Evolutionary conservation across 164 flowering plant genomes (phyloP).

Genomic region (Dillenia suffruticosa): DNA sequence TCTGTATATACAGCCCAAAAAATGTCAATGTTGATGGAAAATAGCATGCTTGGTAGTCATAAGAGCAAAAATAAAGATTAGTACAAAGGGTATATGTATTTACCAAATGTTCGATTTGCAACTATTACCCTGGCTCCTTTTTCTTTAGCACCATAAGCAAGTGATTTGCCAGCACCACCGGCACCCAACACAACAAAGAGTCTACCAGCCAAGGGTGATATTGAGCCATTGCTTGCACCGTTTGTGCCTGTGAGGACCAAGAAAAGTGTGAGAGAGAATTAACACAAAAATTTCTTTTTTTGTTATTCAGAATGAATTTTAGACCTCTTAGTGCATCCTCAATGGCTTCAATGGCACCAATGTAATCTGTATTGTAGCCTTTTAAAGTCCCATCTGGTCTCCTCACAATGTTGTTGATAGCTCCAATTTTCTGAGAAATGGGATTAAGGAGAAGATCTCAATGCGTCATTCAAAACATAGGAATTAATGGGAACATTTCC

Average conservation of each 20-base stretch:
- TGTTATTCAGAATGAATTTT: background rate
- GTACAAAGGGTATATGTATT: background rate
- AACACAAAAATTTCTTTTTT: slow-evolving; percentile 4
- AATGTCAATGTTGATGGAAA: no score
- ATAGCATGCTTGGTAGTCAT: slow-evolving; percentile 12
- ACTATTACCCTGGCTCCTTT: slow-evolving; percentile 87
- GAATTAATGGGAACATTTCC: background rate
- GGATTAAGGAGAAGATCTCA: background rate
- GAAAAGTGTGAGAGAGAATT: slow-evolving; percentile 5
- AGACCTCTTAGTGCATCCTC: slow-evolving; percentile 86
- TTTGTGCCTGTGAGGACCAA: slow-evolving; percentile 29
- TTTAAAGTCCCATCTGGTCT: slow-evolving; percentile 70
- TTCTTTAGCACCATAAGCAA: slow-evolving; percentile 95
- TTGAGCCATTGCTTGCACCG: slow-evolving; percentile 12
- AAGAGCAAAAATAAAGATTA: background rate
- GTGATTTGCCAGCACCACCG: slow-evolving; percentile 99
- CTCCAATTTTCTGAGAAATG: slow-evolving; percentile 74
- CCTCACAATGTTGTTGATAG: slow-evolving; percentile 77
- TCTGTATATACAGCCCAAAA: slow-evolving; percentile 13
- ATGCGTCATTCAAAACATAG: no score
- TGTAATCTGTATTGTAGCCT: slow-evolving; percentile 85
- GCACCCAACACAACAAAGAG: slow-evolving; percentile 93
- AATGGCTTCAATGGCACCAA: slow-evolving; percentile 85
- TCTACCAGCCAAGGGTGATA: slow-evolving; percentile 79
- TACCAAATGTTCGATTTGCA: slow-evolving; percentile 91